Evolutionary conservation across 768 basidiomycete genomes (phyloP).

Genomic region (Termitomyces titanicus): DNA sequence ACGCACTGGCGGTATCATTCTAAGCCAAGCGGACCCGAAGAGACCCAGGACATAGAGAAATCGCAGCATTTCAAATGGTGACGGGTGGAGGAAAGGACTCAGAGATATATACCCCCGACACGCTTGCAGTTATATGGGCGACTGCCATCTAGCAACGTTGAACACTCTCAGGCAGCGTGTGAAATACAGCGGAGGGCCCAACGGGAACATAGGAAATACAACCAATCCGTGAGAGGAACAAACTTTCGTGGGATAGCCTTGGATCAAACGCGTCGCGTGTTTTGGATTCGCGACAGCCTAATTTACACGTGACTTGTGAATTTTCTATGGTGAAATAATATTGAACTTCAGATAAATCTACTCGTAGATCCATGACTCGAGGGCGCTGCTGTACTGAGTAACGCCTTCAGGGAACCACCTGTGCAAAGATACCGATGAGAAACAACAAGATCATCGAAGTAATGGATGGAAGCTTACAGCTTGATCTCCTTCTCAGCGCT

Average conservation of each 20-base stretch:
- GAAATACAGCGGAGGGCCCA: conserved; percentile 15
- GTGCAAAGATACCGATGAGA: conserved; percentile 7
- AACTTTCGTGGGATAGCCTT: conserved; percentile 11
- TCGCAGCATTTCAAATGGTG: conserved; percentile 7
- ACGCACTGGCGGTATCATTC: conserved; percentile 15
- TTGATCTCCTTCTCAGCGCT: conserved; percentile 92
- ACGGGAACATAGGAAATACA: conserved; percentile 21
- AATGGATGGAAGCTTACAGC: conserved; percentile 52
- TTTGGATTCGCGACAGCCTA: not conserved
- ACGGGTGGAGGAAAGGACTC: not conserved
- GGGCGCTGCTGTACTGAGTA: conserved; percentile 62
- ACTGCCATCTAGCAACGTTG: not conserved
- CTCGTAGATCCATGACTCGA: conserved; percentile 80
- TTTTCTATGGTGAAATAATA: conserved; percentile 6
- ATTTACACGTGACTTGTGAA: conserved; percentile 15
- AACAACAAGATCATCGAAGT: not conserved
- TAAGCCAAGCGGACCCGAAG: conserved; percentile 14
- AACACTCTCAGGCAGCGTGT: conserved; percentile 9
- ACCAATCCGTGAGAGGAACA: conserved; percentile 9
- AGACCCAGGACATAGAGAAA: conserved; percentile 13
- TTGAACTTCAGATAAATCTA: conserved; percentile 40
- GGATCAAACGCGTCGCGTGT: conserved; percentile 1
- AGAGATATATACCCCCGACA: conserved; percentile 1
- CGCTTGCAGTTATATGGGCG: conserved; percentile 1
- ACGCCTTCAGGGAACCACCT: conserved; percentile 94